Evolutionary conservation across 331 rosid species (phyloP).

Genomic region (Acacia concinna): DNA sequence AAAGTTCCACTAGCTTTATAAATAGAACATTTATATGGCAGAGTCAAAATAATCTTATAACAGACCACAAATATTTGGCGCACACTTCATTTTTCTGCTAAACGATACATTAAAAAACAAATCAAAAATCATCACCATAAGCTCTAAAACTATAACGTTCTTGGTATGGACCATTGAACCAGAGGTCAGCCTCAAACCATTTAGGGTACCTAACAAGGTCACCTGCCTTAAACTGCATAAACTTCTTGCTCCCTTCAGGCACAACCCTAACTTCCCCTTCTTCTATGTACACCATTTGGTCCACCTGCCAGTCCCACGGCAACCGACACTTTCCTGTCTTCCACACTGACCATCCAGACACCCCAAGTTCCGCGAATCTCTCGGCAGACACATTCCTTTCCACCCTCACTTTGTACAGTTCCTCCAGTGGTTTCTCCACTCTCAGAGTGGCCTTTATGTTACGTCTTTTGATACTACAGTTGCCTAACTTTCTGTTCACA

Average conservation of each 20-base stretch:
- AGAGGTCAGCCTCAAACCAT: conserved; percentile 95
- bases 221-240: conserved; percentile 81
- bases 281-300: conserved; percentile 88
- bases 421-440: conserved; percentile 78
- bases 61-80: background rate
- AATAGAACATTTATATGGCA: background rate
- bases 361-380: conserved; percentile 64
- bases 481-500: conserved; percentile 33
- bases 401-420: conserved; percentile 72
- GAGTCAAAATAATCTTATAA: background rate
- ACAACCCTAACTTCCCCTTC: conserved; percentile 96
- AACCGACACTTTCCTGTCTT: conserved; percentile 72
- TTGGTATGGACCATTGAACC: conserved; percentile 84
- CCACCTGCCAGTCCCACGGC: conserved; percentile 98
- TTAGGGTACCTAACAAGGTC: conserved; percentile 89
- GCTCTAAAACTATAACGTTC: conserved; percentile 89
- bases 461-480: conserved; percentile 16
- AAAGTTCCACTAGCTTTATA: background rate
- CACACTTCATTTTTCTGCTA: background rate
- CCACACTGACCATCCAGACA: conserved; percentile 87
- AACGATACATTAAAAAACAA: background rate
- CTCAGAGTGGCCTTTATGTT: conserved; percentile 53
- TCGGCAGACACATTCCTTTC: conserved; percentile 64
- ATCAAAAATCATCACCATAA: conserved; percentile 69
- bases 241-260: conserved; percentile 83